Percentiles rank a stretch among this genome's conserved stretches.
Evolutionary conservation across 1,284 basidiomycete species (phyloP).

Genomic region (Pseudozyma tsukubaensis): DNA sequence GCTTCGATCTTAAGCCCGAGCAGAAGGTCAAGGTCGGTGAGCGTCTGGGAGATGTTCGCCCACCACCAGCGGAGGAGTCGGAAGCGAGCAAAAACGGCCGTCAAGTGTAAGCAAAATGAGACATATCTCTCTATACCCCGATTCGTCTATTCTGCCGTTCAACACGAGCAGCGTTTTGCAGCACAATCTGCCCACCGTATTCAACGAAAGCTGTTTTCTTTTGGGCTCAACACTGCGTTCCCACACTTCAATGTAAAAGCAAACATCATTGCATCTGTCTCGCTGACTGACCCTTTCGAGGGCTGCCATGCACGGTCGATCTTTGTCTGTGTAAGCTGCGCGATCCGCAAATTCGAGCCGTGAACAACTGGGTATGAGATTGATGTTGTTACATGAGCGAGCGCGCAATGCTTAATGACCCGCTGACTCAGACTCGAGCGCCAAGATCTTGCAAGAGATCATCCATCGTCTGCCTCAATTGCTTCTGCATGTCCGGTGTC

Average conservation of each 20-base stretch:
- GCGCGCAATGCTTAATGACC: too few relatives aligned
- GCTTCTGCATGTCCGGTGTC: constrained; percentile 44
- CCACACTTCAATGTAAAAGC: too few relatives aligned
- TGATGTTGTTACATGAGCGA: too few relatives aligned
- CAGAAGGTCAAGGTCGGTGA: constrained; percentile 91
- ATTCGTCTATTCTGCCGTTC: constrained; percentile 13
- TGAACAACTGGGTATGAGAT: too few relatives aligned
- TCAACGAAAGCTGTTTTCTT: not conserved
- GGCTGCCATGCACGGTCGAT: too few relatives aligned
- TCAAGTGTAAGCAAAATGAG: constrained; percentile 17
- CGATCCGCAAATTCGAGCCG: too few relatives aligned
- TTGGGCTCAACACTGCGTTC: too few relatives aligned
- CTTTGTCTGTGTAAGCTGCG: too few relatives aligned
- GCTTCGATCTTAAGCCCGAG: constrained; percentile 82
- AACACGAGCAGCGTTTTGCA: constrained; percentile 18
- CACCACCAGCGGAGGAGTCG: constrained; percentile 8
- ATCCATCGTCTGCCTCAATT: constrained; percentile 50
- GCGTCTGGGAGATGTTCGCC: constrained; percentile 70
- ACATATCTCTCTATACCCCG: constrained; percentile 26
- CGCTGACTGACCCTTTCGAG: too few relatives aligned
- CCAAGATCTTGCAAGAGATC: constrained; percentile 47
- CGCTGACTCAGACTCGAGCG: constrained; percentile 46
- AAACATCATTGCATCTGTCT: too few relatives aligned
- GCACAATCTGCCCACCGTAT: not conserved
- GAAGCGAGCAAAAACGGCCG: constrained; percentile 27